Base-by-base conservation (phyloP, 2,329 filamentous ascomycete genomes). In the Leptosphaerulina australis region DNA sequence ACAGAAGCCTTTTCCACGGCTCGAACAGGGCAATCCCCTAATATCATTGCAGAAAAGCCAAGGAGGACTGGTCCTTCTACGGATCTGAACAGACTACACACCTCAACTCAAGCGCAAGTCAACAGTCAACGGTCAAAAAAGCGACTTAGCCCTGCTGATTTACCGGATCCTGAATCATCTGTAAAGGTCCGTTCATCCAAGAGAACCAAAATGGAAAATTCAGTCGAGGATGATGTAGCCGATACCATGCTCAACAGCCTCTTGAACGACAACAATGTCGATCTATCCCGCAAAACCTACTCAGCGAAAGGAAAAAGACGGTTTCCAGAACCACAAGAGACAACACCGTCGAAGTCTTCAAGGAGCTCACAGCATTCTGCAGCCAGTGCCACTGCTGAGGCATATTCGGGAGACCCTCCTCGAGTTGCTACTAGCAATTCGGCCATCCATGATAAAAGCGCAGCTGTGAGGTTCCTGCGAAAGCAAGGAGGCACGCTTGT, bases 401-500 rank as follows among this genome's bases (percentile, higher is more conserved):
- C 41, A 7, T 72, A 72, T 40, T 45, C 57, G 12, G 67, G 67
- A 1, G 48, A 59, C 0, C 46, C 52, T 15, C 68, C 70, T 2
- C 58, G 58, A n/a, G 60, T 74, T 4, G 67, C 67, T 4, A 67
- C 68, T 31, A 73, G 70, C 41, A 71, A 69, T 37, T 72, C 68
- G 2, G 49, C 54, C 12, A 62, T 72, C 18, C 47, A 53, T 8
- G 54, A 66, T 0, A 56, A 60, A 15, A 60, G 56, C 5, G 44
- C 56, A 5, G 45, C 64, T 6, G 55, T 67, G 7, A 69, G 62
- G 17, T 76, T 72, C 50, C 58, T 77, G 18, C 71, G 65, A 26
- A 65, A 60, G 20, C 63, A 72, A 14, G 65, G 67, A 11, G 64
- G 69, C 4, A 44, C 47, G 1, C 47, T 68, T 7, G 64, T 71